These are phyloP conservation scores for Pythium guiyangense DNA, from an alignment of 352 stramenopile genomes.

Conservation along the genomic window DNA sequence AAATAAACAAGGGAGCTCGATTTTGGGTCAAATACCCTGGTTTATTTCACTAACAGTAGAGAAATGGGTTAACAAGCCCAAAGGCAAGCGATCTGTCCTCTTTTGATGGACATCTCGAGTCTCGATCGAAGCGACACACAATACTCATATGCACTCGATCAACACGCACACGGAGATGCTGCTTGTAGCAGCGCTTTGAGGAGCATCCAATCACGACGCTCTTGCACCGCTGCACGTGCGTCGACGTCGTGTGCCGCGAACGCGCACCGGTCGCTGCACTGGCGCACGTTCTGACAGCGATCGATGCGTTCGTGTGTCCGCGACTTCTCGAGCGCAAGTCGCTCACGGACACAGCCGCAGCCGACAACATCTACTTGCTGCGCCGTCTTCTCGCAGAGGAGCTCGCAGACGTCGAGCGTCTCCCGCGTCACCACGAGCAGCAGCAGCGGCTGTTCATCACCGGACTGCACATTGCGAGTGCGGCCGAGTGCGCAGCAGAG, in stretches of 20 bases:
- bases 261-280: neutral
- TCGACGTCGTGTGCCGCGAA: neutral
- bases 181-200: too few species aligned
- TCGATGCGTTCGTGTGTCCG: neutral
- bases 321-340: neutral
- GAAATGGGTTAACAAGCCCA: too few species aligned
- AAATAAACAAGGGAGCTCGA: too few species aligned
- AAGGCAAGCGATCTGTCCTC: too few species aligned
- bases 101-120: too few species aligned
- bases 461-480: neutral
- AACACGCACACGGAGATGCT: too few species aligned
- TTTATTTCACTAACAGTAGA: too few species aligned
- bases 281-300: neutral
- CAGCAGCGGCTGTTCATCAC: neutral
- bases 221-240: neutral
- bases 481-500: neutral
- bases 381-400: neutral
- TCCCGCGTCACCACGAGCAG: neutral
- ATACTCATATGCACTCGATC: too few species aligned
- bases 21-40: too few species aligned
- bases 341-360: neutral
- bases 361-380: neutral
- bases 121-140: too few species aligned
- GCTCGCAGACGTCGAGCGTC: too few species aligned
- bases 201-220: neutral